These are phyloP conservation scores for Borealophlyctis nickersoniae DNA, from an alignment of 192 early-diverging fungal species.

Conservation along the genomic window DNA sequence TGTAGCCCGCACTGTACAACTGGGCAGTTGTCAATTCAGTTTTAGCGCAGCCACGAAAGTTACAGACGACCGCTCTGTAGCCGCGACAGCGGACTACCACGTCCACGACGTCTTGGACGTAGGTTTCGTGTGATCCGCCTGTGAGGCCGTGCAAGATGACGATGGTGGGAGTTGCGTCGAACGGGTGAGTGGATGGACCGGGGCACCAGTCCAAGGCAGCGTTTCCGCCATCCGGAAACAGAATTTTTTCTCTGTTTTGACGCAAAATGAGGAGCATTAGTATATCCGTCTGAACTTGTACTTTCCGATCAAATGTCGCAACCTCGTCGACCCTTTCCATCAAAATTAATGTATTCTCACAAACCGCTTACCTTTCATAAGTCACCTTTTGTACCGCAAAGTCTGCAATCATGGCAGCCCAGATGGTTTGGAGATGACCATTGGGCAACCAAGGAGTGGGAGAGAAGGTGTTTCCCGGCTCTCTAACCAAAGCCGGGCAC, in stretches of 20 bases:
- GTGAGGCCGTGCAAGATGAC: conserved; percentile 88
- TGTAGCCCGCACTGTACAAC: conserved; percentile 79
- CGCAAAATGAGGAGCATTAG: conserved; percentile 4
- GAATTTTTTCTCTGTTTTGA: conserved; percentile 54
- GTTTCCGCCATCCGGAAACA: conserved; percentile 78
- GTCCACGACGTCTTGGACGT: conserved; percentile 71
- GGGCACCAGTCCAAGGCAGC: conserved; percentile 88
- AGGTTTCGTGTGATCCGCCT: conserved; percentile 87
- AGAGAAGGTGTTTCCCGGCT: conserved; percentile 41
- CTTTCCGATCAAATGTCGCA: not conserved
- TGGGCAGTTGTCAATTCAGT: conserved; percentile 64
- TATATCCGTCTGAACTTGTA: not conserved
- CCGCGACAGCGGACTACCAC: conserved; percentile 23
- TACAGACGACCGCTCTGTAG: conserved; percentile 79
- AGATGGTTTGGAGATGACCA: conserved; percentile 79
- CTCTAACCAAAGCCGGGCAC: conserved; percentile 6
- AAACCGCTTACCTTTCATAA: conserved; percentile 59
- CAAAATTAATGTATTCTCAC: not conserved
- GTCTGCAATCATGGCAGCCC: conserved; percentile 48
- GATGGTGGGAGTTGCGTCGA: conserved; percentile 66
- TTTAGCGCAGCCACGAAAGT: conserved; percentile 87
- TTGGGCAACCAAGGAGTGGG: conserved; percentile 71
- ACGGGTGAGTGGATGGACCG: conserved; percentile 44
- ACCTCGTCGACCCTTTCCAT: not conserved
- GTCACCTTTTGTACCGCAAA: conserved; percentile 38